Conservation (phyloP, 2,329 filamentous ascomycete species). For the Cladobotryum protrusum region DNA sequence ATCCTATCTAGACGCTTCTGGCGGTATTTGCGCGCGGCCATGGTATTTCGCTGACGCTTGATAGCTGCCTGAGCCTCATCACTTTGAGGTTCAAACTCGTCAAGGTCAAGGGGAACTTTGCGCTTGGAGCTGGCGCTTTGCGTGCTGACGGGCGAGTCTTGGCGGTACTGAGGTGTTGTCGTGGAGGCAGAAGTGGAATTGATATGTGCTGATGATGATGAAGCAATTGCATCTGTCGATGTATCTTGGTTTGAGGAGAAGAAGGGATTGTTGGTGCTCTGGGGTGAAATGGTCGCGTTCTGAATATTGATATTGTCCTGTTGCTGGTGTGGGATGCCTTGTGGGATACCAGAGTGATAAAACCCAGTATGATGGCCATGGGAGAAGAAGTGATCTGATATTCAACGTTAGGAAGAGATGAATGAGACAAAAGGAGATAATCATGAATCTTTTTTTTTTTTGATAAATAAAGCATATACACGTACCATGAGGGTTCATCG, state of each 20-base stretch:
- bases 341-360: neutral
- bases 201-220: neutral
- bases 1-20: constrained; percentile 65
- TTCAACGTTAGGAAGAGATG: too few species aligned
- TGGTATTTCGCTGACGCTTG: constrained; percentile 63
- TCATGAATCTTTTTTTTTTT: neutral
- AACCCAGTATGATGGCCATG: constrained; percentile 1
- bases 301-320: constrained; percentile 3
- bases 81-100: constrained; percentile 16
- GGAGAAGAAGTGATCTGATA: constrained; percentile 6
- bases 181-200: constrained; percentile 1
- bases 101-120: constrained; percentile 8
- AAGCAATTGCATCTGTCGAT: constrained; percentile 6
- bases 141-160: constrained; percentile 8
- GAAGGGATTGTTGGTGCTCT: neutral
- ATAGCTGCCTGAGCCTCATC: constrained; percentile 26
- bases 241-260: constrained; percentile 6
- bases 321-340: neutral
- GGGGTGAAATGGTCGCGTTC: neutral
- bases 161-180: neutral
- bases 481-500: neutral
- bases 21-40: constrained; percentile 65
- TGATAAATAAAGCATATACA: neutral
- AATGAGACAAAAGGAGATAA: neutral
- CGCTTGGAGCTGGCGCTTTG: constrained; percentile 14